A percentile compares a stretch with the other conserved stretches of the same genome.
phyloP scores from a whole-genome alignment of 768 basidiomycete species.

The Suillus variegatus region DNA sequence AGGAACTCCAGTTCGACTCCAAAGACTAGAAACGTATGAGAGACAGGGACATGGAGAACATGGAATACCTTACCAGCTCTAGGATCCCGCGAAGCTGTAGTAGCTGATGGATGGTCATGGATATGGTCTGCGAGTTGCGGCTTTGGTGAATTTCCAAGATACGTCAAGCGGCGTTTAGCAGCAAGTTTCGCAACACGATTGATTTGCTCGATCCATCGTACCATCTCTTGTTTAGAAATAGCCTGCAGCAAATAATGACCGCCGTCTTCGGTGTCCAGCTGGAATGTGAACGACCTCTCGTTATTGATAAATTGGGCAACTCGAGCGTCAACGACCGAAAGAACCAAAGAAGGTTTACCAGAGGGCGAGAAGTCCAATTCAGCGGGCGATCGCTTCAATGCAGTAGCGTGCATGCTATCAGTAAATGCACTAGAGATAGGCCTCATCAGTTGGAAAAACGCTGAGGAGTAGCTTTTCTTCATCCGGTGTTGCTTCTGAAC shows the following conservation, averaged over 20 bases:
- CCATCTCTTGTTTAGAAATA: constrained; percentile 67
- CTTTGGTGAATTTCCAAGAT: constrained; percentile 75
- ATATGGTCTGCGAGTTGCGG: constrained; percentile 75
- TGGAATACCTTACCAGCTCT: constrained; percentile 56
- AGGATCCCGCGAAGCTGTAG: constrained; percentile 64
- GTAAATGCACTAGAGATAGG: constrained; percentile 86
- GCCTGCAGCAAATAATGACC: constrained; percentile 83
- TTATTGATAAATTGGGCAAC: constrained; percentile 75
- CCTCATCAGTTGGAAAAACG: constrained; percentile 85
- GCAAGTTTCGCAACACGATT: constrained; percentile 69
- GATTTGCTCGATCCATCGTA: constrained; percentile 77
- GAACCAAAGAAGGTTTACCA: constrained; percentile 74
- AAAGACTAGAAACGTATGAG: constrained; percentile 50
- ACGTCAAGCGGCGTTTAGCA: constrained; percentile 78
- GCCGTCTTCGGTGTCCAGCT: constrained; percentile 85
- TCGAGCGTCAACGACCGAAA: constrained; percentile 72
- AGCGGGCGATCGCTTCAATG: constrained; percentile 57
- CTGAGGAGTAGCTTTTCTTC: constrained; percentile 84
- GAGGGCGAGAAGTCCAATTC: constrained; percentile 75
- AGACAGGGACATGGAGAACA: constrained; percentile 1
- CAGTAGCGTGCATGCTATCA: constrained; percentile 49
- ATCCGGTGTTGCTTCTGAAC: constrained; percentile 78
- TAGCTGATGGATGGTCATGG: constrained; percentile 51
- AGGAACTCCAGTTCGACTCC: constrained; percentile 75
- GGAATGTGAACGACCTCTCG: constrained; percentile 81